phyloP scores from a whole-genome alignment of 257 asterid genomes.

The Solanum arcanum region DNA sequence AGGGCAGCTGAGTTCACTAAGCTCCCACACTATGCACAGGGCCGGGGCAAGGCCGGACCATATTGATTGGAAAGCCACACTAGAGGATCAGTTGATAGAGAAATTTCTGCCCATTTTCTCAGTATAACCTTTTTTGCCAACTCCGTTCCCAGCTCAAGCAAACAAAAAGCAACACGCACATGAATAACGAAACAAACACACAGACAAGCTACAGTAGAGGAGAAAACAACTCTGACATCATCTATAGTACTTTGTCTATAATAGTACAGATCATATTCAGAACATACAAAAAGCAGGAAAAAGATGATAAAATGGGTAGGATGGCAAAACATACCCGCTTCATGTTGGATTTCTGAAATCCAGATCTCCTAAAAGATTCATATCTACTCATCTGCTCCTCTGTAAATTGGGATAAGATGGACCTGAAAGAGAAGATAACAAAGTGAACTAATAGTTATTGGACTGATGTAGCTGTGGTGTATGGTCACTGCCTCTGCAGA shows the following conservation, averaged over 20 bases:
- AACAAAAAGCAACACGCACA: not conserved
- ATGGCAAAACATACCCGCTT: conserved; percentile 40
- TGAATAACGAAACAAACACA: not conserved
- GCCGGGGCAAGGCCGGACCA: not conserved
- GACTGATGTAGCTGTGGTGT: not conserved
- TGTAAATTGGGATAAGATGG: conserved; percentile 65
- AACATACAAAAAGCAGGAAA: not conserved
- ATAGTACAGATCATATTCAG: not conserved
- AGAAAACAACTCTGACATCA: not conserved
- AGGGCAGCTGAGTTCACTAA: not conserved
- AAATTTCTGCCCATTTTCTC: not conserved
- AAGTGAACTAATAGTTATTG: not conserved
- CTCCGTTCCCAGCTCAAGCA: not conserved
- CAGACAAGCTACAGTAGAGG: not conserved
- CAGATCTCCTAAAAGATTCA: conserved; percentile 82
- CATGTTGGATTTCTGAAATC: conserved; percentile 84
- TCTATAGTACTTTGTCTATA: not conserved
- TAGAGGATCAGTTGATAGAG: not conserved
- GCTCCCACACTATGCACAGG: not conserved
- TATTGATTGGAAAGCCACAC: not conserved
- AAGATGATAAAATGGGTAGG: not conserved
- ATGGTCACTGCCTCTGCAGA: not conserved
- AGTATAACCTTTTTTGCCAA: not conserved
- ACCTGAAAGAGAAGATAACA: conserved; percentile 24
- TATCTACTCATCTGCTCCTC: conserved; percentile 87